Evolutionary conservation across 768 basidiomycete genomes (phyloP), one percentile per base, ranked within the genome.

Genomic region (Harrya chromipes): DNA sequence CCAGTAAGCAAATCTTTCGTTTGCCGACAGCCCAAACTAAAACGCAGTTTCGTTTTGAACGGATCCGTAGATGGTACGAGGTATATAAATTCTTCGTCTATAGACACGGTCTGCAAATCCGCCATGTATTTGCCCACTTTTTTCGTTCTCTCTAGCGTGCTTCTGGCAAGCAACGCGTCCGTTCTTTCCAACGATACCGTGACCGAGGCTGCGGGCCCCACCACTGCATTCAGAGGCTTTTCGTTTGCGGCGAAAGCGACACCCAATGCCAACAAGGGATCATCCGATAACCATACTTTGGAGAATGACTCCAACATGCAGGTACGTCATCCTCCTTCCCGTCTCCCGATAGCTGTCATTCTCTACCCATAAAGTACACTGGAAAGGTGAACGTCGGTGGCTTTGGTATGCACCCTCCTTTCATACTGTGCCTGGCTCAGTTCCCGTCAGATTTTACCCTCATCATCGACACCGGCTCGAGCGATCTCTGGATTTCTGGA

Each of bases 91-190:
- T 6, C 14, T 14, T 16, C 11, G 16, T 16, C 16, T 36, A 11
- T 13, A 13, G n/a, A 4, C 17, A 33, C 16, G n/a, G 16, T 39
- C 20, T 6, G 37, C 44, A 29, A 20, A 43, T 27, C 34, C 1
- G 19, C 24, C 44, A 67, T 66, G 65, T 43, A 50, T 49, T 51
- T 43, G 1, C 16, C 37, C 23, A 21, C 41, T 17, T 38, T 55
- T 19, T 6, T 66, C 16, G 40, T 19, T 16, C 16, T 59, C 14
- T 43, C 19, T 23, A 42, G 57, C 49, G 52, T 56, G 65, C 66
- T 66, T 68, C 65, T 66, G 67, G 65, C 57, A 64, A 68, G 66
- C 64, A 49, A 52, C 53, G 62, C 62, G 16, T 53, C 53, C 49
- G 27, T 45, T 46, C 62, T 58, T 38, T 55, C 46, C 14, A 34